Percentiles rank a stretch among this genome's conserved stretches.
Conservation (phyloP, 2,329 filamentous ascomycete species). For the Colletotrichum euphorbiae region DNA sequence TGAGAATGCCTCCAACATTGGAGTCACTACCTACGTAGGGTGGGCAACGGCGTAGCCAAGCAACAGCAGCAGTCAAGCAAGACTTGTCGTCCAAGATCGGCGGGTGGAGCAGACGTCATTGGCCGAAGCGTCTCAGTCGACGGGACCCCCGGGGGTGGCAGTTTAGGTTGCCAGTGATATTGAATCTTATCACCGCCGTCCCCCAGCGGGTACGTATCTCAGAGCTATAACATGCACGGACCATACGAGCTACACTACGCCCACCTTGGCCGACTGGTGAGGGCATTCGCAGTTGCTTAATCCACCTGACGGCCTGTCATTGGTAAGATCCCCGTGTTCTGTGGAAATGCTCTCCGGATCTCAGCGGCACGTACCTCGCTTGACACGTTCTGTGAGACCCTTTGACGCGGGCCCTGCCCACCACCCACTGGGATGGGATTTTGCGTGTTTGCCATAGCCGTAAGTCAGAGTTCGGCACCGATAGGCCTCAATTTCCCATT, state of each 20-base stretch:
- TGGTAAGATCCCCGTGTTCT: constrained; percentile 26
- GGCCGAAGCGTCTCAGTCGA: constrained; percentile 35
- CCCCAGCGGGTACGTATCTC: constrained; percentile 8
- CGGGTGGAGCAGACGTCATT: constrained; percentile 38
- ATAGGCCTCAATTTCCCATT: constrained; percentile 37
- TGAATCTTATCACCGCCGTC: constrained; percentile 3
- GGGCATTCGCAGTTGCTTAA: constrained; percentile 26
- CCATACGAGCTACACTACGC: not conserved
- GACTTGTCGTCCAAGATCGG: constrained; percentile 40
- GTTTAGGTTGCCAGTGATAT: too few species aligned
- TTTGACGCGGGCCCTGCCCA: not conserved
- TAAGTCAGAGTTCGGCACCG: constrained; percentile 20
- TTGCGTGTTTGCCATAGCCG: constrained; percentile 34
- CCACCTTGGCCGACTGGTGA: constrained; percentile 5
- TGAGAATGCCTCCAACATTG: not conserved
- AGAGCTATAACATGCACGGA: not conserved
- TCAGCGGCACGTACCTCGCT: constrained; percentile 2
- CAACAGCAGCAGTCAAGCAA: constrained; percentile 27
- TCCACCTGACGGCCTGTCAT: constrained; percentile 2
- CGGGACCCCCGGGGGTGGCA: constrained; percentile 36
- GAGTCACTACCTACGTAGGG: too few species aligned
- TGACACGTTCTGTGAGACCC: not conserved
- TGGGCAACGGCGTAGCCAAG: too few species aligned
- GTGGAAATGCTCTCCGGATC: constrained; percentile 27
- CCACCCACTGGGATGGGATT: constrained; percentile 32